These are phyloP conservation scores for Tricholomella constricta DNA, from an alignment of 768 basidiomycete genomes.

Conservation along the genomic window DNA sequence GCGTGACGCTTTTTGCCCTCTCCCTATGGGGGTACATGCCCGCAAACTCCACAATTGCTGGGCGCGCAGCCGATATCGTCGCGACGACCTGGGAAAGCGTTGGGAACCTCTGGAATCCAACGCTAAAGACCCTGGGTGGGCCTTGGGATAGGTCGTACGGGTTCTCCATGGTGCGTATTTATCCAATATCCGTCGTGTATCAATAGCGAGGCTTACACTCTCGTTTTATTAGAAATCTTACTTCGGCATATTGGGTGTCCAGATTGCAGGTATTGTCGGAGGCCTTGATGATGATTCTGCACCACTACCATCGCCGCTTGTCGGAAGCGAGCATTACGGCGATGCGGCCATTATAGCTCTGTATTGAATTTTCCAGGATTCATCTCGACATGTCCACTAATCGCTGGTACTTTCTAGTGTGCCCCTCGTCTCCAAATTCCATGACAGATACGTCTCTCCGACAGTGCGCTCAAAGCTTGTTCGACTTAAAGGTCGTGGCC, in stretches of 20 bases:
- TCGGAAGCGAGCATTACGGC: constrained; percentile 27
- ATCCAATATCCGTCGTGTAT: no score
- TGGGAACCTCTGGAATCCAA: constrained; percentile 29
- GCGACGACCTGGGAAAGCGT: constrained; percentile 25
- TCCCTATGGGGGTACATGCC: constrained; percentile 36
- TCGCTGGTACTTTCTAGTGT: constrained; percentile 12
- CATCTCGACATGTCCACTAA: background rate
- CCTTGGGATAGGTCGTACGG: constrained; percentile 33
- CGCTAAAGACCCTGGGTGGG: constrained; percentile 27
- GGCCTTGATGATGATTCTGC: constrained; percentile 25
- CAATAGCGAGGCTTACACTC: no score
- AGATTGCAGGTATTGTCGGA: constrained; percentile 28
- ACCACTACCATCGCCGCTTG: constrained; percentile 26
- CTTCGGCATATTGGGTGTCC: constrained; percentile 29
- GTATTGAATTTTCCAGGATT: constrained; percentile 10
- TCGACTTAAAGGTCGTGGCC: constrained; percentile 9
- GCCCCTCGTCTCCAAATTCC: constrained; percentile 28
- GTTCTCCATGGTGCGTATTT: constrained; percentile 25
- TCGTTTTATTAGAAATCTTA: constrained; percentile 25
- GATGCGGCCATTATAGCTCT: constrained; percentile 28
- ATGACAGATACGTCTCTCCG: constrained; percentile 27
- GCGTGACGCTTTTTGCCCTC: constrained; percentile 31
- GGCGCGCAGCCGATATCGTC: constrained; percentile 25
- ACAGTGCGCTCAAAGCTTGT: constrained; percentile 16
- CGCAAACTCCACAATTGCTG: constrained; percentile 24